phyloP scores from a whole-genome alignment of 2,329 filamentous ascomycete genomes.

The Ceratocystis colombiana region DNA sequence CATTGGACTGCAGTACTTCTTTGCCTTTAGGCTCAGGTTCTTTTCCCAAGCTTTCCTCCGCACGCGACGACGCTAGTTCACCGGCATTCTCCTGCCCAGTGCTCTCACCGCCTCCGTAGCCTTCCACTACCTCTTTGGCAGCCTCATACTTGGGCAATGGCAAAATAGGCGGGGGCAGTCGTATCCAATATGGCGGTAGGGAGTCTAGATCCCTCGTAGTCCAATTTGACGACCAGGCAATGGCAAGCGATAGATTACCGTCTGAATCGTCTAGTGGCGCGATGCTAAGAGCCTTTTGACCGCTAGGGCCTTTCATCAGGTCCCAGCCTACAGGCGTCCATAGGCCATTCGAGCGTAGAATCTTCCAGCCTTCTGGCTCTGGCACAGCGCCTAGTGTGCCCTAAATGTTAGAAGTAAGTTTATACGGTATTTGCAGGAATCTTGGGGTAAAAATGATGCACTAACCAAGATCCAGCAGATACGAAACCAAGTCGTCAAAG shows the following conservation, averaged over 20 bases:
- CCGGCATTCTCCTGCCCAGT: not conserved
- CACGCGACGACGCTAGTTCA: not conserved
- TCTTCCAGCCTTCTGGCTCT: slow-evolving; percentile 47
- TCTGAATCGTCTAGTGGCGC: slow-evolving; percentile 51
- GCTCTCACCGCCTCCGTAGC: not conserved
- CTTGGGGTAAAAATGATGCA: not conserved
- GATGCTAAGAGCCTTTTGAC: slow-evolving; percentile 43
- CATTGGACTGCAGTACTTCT: not conserved
- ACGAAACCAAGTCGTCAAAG: slow-evolving; percentile 52
- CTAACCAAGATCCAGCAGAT: slow-evolving; percentile 48
- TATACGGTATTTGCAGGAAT: no score
- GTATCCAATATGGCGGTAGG: slow-evolving; percentile 51
- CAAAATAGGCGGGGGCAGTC: slow-evolving; percentile 35
- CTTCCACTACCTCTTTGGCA: slow-evolving; percentile 14
- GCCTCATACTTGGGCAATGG: slow-evolving; percentile 24
- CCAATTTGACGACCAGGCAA: slow-evolving; percentile 48
- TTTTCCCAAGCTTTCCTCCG: not conserved
- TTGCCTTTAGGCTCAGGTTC: not conserved
- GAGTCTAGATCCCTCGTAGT: slow-evolving; percentile 42
- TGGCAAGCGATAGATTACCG: slow-evolving; percentile 47
- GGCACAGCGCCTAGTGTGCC: slow-evolving; percentile 41
- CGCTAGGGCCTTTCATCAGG: slow-evolving; percentile 45
- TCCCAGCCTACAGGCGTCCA: slow-evolving; percentile 52
- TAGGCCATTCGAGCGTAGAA: slow-evolving; percentile 47
- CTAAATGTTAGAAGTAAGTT: not conserved